These are phyloP conservation scores for Emergomyces pasteurianus DNA, from an alignment of 2,329 filamentous ascomycete genomes.

Conservation along the genomic window DNA sequence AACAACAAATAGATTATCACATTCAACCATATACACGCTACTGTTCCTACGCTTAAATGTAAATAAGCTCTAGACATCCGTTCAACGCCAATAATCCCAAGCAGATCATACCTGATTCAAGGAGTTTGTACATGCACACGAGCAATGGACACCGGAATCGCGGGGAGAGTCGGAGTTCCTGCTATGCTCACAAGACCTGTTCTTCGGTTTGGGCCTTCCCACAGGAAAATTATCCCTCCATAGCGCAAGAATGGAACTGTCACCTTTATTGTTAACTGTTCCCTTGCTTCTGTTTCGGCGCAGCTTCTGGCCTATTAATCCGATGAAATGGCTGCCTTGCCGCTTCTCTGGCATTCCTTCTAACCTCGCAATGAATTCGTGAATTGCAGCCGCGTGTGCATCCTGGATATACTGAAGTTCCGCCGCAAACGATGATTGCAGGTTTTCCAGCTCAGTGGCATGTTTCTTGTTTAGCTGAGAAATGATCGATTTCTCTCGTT, in stretches of 20 bases:
- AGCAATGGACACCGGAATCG: neutral
- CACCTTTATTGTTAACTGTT: neutral
- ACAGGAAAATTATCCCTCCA: neutral
- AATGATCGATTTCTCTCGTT: neutral
- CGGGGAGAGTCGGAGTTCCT: neutral
- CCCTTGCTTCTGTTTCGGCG: neutral
- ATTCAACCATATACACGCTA: neutral
- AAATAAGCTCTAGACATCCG: neutral
- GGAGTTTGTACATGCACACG: neutral
- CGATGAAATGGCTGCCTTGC: neutral
- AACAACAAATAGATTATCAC: neutral
- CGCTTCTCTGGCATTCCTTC: neutral
- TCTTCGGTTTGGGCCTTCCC: neutral
- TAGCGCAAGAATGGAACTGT: neutral
- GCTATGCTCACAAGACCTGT: neutral
- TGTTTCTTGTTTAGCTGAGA: neutral
- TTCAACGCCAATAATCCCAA: neutral
- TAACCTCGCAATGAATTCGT: neutral
- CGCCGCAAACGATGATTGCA: neutral
- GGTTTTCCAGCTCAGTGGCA: neutral
- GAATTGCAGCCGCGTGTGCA: neutral
- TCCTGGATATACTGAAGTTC: neutral
- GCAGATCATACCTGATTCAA: neutral
- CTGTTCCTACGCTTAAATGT: neutral
- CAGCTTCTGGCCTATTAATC: neutral